Evolutionary conservation across 2,329 filamentous ascomycete genomes (phyloP).

Genomic region (Hymenoscyphus albidus): DNA sequence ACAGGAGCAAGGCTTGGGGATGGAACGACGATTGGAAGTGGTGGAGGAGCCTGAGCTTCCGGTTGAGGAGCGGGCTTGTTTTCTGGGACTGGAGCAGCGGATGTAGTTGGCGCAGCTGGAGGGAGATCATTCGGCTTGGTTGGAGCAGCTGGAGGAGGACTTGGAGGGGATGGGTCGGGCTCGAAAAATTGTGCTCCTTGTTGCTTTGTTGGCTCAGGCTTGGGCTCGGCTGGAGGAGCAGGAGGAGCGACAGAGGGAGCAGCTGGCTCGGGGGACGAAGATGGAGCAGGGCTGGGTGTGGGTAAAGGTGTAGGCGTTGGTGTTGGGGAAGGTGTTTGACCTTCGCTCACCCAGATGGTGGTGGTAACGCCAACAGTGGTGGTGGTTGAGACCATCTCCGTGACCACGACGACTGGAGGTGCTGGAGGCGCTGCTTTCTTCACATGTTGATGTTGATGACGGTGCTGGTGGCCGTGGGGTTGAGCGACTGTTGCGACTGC

Average conservation of each 20-base stretch:
- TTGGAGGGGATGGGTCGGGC: constrained; percentile 29
- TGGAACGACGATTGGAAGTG: neutral
- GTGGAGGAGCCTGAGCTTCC: neutral
- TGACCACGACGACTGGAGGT: constrained; percentile 43
- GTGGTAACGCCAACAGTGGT: constrained; percentile 41
- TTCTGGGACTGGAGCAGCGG: neutral
- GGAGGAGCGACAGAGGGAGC: constrained; percentile 8
- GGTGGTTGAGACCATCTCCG: constrained; percentile 44
- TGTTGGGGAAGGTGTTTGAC: constrained; percentile 9
- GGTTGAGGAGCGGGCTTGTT: too few relatives aligned
- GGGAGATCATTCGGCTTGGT: constrained; percentile 16
- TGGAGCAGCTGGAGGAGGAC: constrained; percentile 11
- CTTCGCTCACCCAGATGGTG: constrained; percentile 41
- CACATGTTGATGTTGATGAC: constrained; percentile 27
- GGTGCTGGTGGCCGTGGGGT: constrained; percentile 37
- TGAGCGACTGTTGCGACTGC: constrained; percentile 32
- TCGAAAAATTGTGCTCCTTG: constrained; percentile 25
- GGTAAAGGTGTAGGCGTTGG: too few relatives aligned
- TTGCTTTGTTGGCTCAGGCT: neutral
- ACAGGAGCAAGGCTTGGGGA: neutral
- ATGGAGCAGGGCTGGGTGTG: neutral
- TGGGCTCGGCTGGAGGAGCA: neutral
- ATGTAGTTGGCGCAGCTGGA: neutral
- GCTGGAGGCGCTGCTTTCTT: neutral
- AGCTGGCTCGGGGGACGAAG: constrained; percentile 12